Evolutionary conservation across 192 early-diverging fungal species (phyloP), one percentile per base, ranked within the genome.

Genomic region (Mortierella alpina): DNA sequence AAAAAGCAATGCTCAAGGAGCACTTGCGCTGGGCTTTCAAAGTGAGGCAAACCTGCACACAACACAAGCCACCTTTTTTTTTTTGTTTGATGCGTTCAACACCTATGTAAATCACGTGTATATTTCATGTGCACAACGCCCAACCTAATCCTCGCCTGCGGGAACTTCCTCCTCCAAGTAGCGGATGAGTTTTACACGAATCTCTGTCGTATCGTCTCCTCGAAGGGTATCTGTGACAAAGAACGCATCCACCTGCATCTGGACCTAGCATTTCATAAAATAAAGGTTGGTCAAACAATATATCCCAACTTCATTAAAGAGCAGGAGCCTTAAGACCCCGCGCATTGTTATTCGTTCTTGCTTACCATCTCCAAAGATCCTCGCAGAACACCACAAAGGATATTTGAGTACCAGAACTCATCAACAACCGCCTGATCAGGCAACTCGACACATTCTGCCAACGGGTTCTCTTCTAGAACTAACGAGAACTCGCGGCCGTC

Each of bases 371-470:
- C 98, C 48, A 98, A 85, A 9, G 97, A 93, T 5, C 97, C 98
- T 15, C 98, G 89, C 54, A 99, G 72, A 3, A 99, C 95, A 2
- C 98, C 98, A 71, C 95, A 96, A 45, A 97, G 84, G 23, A 99
- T 90, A 70, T 99, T 99, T 23, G 96, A 97, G 75, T 97, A 99
- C 96, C 96, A 98, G 66, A 99, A 84, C 20, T 92, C 95, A 65
- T 91, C 85, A 17, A 88, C 68, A 3, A 90, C 86, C 5, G 68
- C 70, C 42, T 73, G 68, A 70, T 92, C 92, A 12, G 98, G 98
- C 59, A 99, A 87, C 78, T 99, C 98, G 41, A 98, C 97, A 89
- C 96, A 99, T 70, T 99, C 98, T 60, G 96, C 91, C 55, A 99
- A 84, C 9, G 98, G 98, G 72, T 99, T 99, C 46, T 98, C 97